A percentile compares a stretch with the other conserved stretches of the same genome.
Evolutionary conservation across 257 asterid genomes (phyloP).

Genomic region (Solanum pinnatisectum): DNA sequence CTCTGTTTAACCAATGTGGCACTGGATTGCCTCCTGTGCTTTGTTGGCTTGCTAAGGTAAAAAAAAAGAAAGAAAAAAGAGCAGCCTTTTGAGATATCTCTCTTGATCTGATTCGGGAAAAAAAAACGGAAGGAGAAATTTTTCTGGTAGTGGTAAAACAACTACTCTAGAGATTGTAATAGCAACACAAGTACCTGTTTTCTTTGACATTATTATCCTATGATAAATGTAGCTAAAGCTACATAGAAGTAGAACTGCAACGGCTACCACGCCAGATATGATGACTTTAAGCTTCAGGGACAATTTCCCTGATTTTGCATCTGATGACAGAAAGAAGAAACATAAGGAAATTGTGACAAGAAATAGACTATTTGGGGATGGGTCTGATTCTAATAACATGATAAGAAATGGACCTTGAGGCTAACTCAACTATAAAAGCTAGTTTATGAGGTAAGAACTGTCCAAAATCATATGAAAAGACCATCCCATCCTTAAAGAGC

Average conservation of each 20-base stretch:
- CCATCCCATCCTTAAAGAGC: neutral
- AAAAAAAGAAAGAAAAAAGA: neutral
- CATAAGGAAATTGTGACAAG: neutral
- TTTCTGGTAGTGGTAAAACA: neutral
- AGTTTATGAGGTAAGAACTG: neutral
- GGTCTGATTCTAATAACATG: neutral
- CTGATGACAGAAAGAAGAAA: neutral
- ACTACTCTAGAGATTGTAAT: neutral
- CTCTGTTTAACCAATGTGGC: constrained; percentile 18
- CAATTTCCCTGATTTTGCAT: neutral
- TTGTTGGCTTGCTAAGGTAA: constrained; percentile 7
- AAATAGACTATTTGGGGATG: neutral
- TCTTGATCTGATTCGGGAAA: neutral
- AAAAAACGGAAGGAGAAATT: neutral
- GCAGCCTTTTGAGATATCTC: neutral
- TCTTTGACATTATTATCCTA: neutral
- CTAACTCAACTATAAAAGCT: neutral
- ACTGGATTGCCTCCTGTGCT: constrained; percentile 3
- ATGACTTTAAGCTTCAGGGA: neutral
- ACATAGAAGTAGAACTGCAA: neutral
- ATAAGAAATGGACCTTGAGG: neutral
- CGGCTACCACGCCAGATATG: neutral
- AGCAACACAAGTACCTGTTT: neutral
- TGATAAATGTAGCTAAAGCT: neutral
- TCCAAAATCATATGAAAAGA: neutral